Evolutionary conservation across 169 alveolate genomes (phyloP).

Genomic region (Plasmodium yoelii): DNA sequence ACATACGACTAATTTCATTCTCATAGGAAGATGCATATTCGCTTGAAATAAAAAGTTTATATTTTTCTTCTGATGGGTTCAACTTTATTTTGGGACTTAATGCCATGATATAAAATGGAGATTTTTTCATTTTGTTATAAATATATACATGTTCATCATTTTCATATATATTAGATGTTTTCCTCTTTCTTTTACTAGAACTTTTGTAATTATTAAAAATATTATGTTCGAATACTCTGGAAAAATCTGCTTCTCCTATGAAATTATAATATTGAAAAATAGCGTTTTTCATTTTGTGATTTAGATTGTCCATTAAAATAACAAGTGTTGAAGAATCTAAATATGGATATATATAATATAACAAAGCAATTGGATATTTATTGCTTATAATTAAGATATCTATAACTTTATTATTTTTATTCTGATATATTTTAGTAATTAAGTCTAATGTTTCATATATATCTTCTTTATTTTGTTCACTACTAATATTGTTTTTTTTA

Average conservation of each 20-base stretch:
- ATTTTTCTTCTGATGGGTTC: constrained; percentile 45
- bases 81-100: constrained; percentile 37
- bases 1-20: constrained; percentile 25
- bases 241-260: constrained; percentile 67
- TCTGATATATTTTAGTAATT: constrained; percentile 62
- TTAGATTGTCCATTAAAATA: constrained; percentile 66
- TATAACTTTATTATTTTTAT: constrained; percentile 41
- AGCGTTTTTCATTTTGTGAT: constrained; percentile 62
- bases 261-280: constrained; percentile 63
- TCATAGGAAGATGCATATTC: constrained; percentile 61
- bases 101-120: constrained; percentile 52
- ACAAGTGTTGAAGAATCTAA: constrained; percentile 63
- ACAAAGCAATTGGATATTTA: constrained; percentile 58
- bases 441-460: constrained; percentile 42
- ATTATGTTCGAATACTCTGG: constrained; percentile 24
- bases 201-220: constrained; percentile 17
- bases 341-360: constrained; percentile 54
- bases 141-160: constrained; percentile 21
- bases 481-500: neutral
- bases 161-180: neutral
- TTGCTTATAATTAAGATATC: constrained; percentile 40
- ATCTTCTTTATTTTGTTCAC: neutral
- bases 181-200: neutral
- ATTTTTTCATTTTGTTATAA: constrained; percentile 53
- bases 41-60: constrained; percentile 28